Evolutionary conservation across 2,329 filamentous ascomycete species (phyloP), one percentile per base, ranked within the genome.

Genomic region (Fusarium sp.): DNA sequence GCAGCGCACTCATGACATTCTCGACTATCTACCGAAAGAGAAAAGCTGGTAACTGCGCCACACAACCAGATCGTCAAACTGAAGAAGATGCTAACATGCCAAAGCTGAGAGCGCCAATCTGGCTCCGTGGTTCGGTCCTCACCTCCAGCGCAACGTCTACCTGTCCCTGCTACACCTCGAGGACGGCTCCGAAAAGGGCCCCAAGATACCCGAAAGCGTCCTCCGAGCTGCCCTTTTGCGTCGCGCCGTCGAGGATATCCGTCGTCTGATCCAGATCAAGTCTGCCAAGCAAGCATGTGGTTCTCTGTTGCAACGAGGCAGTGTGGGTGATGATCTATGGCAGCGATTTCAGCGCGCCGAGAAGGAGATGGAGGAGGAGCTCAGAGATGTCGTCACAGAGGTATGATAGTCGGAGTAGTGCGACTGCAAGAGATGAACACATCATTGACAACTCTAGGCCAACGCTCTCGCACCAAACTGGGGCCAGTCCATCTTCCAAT

Each of bases 401-500:
- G 94, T 97, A 82, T 66, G 27, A 21, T 15, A 12, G 16, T 19
- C 52, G 19, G 49, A 3, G 10, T 9, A 38, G 19, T 33, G 38
- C 27, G 29, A 54, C 33, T n/a, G 42, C 35, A 48, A 52, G 35
- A 44, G 23, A 9, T 16, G 42, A 33, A 38, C 37, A 31, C 29
- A 16, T 48, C 41, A 35, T 61, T 74, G 39, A 72, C 61, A 45
- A 21, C 54, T 16, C 39, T 37, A 98, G 94, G 96, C 97, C 77
- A 98, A 98, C 80, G 94, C 93, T 25, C 92, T 98, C 72, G 88
- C 90, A 3, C 92, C 93, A 54, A 92, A 92, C 81, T 99, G 96
- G 96, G 96, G 96, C 69, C 92, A 96, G 80, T 90, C 89, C 63
- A 98, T 99, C 81, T 99, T 99, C 88, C 96, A 99, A 83, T 95